phyloP scores from a whole-genome alignment of 2,329 filamentous ascomycete genomes.

The Fusarium sp. region DNA sequence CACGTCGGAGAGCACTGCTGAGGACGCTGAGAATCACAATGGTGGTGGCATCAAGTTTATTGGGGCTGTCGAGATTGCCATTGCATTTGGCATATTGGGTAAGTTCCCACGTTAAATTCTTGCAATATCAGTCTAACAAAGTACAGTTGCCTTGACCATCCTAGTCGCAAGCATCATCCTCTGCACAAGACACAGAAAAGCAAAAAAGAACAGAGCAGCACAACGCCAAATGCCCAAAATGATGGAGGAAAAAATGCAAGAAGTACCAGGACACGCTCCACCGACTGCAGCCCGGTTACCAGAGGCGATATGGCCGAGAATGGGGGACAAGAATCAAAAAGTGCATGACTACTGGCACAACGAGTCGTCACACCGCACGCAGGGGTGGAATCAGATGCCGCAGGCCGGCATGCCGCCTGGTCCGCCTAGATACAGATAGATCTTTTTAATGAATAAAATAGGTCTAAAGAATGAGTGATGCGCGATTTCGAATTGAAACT shows the following conservation, averaged over 20 bases:
- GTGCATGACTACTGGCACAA: constrained; percentile 35
- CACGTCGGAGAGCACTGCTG: constrained; percentile 12
- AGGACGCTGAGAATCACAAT: neutral
- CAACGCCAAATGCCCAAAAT: neutral
- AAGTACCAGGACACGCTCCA: neutral
- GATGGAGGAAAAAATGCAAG: constrained; percentile 6
- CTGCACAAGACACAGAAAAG: constrained; percentile 30
- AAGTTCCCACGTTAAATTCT: neutral
- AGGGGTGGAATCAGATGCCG: constrained; percentile 20
- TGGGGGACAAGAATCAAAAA: constrained; percentile 28
- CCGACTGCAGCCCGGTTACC: constrained; percentile 5
- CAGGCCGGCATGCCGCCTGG: constrained; percentile 6
- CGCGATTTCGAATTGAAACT: neutral
- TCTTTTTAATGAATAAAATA: neutral
- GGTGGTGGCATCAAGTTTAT: constrained; percentile 14
- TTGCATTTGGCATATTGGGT: constrained; percentile 38
- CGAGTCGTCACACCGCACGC: constrained; percentile 4
- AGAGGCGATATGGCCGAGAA: constrained; percentile 23
- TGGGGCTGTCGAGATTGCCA: constrained; percentile 34
- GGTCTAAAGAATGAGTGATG: neutral
- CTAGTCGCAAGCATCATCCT: constrained; percentile 30
- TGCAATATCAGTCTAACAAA: neutral
- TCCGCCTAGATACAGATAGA: constrained; percentile 24
- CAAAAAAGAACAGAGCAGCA: constrained; percentile 18
- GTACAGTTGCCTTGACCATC: constrained; percentile 15